These are phyloP conservation scores for Taiwanofungus camphoratus DNA, from an alignment of 1,284 basidiomycete species.

Conservation along the genomic window DNA sequence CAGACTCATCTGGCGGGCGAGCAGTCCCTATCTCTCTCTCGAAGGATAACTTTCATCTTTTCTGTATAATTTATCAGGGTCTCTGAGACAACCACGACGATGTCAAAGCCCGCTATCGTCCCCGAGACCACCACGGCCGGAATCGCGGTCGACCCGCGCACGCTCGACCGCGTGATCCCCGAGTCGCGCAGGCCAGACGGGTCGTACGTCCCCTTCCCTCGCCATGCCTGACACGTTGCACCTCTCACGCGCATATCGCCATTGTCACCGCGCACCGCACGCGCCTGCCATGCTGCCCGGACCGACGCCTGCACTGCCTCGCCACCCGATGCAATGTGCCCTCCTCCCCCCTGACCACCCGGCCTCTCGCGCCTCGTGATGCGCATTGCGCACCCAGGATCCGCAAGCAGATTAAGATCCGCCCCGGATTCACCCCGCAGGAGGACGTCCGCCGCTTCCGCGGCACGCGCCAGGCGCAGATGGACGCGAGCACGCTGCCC, in stretches of 20 bases:
- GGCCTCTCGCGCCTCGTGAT: neutral
- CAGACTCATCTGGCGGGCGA: no score
- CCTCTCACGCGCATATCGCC: conserved; percentile 7
- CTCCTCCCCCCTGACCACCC: neutral
- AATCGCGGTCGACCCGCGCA: conserved; percentile 78
- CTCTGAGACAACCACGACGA: conserved; percentile 23
- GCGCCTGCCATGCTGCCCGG: neutral
- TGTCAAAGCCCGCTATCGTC: conserved; percentile 74
- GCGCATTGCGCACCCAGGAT: conserved; percentile 44
- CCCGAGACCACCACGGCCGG: conserved; percentile 70
- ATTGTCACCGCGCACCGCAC: conserved; percentile 10
- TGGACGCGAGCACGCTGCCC: conserved; percentile 56
- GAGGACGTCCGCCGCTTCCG: conserved; percentile 88
- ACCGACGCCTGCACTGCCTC: neutral
- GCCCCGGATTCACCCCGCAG: conserved; percentile 91
- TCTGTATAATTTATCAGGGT: no score
- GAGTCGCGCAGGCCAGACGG: conserved; percentile 82
- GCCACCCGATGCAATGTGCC: conserved; percentile 1
- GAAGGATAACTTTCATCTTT: conserved; percentile 1
- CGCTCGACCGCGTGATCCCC: conserved; percentile 84
- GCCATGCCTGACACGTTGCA: conserved; percentile 2
- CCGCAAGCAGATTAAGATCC: conserved; percentile 86
- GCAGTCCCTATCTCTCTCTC: no score
- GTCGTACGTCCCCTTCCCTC: conserved; percentile 57
- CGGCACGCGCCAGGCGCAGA: conserved; percentile 65